These are phyloP conservation scores for Tuber calosporum DNA, from an alignment of 495 filamentous ascomycete species.

Conservation along the genomic window DNA sequence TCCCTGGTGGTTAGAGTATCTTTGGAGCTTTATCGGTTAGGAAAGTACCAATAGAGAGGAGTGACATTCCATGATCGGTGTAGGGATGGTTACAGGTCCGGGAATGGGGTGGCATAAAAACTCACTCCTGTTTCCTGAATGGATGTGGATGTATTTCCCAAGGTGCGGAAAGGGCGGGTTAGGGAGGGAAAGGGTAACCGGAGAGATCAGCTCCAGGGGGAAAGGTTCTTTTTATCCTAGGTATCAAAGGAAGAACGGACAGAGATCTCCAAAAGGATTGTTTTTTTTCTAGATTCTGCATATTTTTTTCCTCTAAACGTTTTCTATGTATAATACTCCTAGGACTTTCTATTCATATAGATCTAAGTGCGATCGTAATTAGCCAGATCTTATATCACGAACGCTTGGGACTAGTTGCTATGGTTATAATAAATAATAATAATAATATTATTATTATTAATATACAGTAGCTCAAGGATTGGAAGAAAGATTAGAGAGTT, in stretches of 20 bases:
- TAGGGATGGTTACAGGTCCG: not conserved
- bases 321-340: too few relatives aligned
- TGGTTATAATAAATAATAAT: too few relatives aligned
- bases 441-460: too few relatives aligned
- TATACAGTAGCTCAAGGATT: too few relatives aligned
- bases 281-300: not conserved
- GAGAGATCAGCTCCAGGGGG: too few relatives aligned
- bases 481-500: too few relatives aligned
- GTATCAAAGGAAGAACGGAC: not conserved
- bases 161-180: not conserved
- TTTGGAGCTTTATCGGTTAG: not conserved
- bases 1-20: not conserved
- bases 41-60: not conserved
- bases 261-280: not conserved
- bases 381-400: too few relatives aligned
- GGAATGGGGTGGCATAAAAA: not conserved
- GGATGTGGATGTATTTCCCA: not conserved
- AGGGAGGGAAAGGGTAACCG: too few relatives aligned
- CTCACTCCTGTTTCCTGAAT: not conserved
- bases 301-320: not conserved
- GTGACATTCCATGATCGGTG: not conserved
- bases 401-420: too few relatives aligned
- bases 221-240: too few relatives aligned
- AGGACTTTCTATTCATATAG: too few relatives aligned
- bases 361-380: too few relatives aligned